Conservation (phyloP, 805 yeast species). For the Teunomyces cretensis region DNA sequence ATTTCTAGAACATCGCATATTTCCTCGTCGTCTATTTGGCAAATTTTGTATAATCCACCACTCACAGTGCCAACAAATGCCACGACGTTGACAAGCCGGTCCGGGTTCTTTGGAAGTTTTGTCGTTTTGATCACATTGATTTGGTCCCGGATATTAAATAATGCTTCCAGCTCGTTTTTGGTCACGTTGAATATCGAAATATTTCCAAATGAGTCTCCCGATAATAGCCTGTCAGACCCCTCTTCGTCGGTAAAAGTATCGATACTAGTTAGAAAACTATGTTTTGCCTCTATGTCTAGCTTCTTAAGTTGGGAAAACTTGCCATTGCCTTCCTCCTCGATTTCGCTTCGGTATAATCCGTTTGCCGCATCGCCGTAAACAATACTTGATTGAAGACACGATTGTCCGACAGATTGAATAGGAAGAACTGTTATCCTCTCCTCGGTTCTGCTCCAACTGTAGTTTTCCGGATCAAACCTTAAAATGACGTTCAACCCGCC, state of each 20-base stretch:
- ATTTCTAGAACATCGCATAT: not conserved
- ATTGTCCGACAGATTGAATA: not conserved
- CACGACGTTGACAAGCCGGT: not conserved
- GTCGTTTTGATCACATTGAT: conserved; percentile 21
- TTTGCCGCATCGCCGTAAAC: conserved; percentile 5
- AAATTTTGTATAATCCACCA: conserved; percentile 25
- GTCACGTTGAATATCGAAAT: conserved; percentile 11
- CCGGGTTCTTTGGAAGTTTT: not conserved
- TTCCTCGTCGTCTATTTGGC: not conserved
- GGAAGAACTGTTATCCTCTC: not conserved
- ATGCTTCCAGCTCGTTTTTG: conserved; percentile 10
- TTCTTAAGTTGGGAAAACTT: not conserved
- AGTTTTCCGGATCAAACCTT: not conserved
- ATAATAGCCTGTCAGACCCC: conserved; percentile 8
- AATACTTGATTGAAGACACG: not conserved
- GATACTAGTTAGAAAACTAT: conserved; percentile 6
- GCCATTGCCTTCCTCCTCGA: not conserved
- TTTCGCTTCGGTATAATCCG: conserved; percentile 3
- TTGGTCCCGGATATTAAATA: conserved; percentile 28
- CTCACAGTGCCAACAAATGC: conserved; percentile 27
- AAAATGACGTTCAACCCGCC: conserved; percentile 17
- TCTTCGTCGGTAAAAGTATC: conserved; percentile 1
- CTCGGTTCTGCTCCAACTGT: not conserved
- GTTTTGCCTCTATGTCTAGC: not conserved
- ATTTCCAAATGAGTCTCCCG: conserved; percentile 34